phyloP scores from a whole-genome alignment of 306 rosid species.

The Dalbergia cultrata region DNA sequence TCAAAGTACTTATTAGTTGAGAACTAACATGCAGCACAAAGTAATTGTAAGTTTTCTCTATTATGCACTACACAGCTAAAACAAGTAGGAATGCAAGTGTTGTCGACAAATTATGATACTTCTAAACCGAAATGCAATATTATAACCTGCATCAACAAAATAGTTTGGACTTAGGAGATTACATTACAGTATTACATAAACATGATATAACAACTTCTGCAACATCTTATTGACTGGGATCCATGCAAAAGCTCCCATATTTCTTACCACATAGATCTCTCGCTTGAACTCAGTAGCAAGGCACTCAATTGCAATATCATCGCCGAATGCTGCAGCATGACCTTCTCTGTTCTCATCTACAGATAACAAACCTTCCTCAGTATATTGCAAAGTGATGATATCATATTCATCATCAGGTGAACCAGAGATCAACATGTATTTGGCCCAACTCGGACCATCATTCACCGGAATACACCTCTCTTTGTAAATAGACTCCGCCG shows the following conservation, averaged over 20 bases:
- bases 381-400: conserved; percentile 93
- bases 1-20: not conserved
- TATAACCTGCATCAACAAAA: not conserved
- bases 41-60: conserved; percentile 2
- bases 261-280: conserved; percentile 91
- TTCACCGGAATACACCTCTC: conserved; percentile 86
- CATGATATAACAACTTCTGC: not conserved
- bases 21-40: conserved; percentile 10
- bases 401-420: conserved; percentile 82
- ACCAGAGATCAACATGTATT: conserved; percentile 95
- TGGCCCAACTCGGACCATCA: conserved; percentile 93
- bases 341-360: conserved; percentile 90
- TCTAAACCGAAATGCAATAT: not conserved
- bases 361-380: conserved; percentile 90
- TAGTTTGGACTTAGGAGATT: not conserved
- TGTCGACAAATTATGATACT: conserved; percentile 6
- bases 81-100: conserved; percentile 20
- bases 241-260: not conserved
- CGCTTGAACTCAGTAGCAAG: conserved; percentile 97
- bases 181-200: not conserved
- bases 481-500: conserved; percentile 93
- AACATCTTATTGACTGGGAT: conserved; percentile 4
- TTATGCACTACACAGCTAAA: conserved; percentile 6
- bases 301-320: conserved; percentile 97
- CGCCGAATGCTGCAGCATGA: conserved; percentile 97